A percentile compares a stretch with the other conserved stretches of the same genome.
phyloP scores from a whole-genome alignment of 2,329 filamentous ascomycete species.

The Pseudogymnoascus sp. region DNA sequence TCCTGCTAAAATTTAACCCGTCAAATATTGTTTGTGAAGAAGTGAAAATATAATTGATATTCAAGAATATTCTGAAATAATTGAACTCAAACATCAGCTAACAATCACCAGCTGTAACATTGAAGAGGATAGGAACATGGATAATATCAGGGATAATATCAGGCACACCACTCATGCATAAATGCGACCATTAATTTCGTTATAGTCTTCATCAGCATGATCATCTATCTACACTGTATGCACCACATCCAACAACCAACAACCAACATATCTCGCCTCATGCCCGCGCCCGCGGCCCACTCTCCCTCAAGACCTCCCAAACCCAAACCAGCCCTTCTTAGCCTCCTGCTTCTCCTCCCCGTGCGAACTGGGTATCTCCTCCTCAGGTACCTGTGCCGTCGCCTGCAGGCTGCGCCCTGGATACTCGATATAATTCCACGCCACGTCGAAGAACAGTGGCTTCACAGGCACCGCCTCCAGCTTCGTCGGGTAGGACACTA shows the following conservation, averaged over 20 bases:
- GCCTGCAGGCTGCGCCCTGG: slow-evolving; percentile 47
- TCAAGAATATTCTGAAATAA: neutral
- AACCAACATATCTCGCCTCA: neutral
- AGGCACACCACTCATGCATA: neutral
- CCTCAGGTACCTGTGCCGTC: slow-evolving; percentile 18
- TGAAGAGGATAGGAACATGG: neutral
- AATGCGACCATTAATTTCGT: neutral
- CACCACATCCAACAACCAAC: neutral
- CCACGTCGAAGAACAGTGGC: slow-evolving; percentile 90
- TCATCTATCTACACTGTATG: neutral
- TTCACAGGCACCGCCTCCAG: slow-evolving; percentile 81
- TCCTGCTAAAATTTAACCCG: neutral
- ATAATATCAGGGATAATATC: neutral
- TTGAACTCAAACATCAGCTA: neutral
- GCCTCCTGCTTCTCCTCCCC: slow-evolving; percentile 34
- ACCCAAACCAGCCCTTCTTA: slow-evolving; percentile 73
- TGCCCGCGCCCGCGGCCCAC: neutral
- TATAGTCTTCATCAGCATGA: neutral
- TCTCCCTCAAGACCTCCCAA: slow-evolving; percentile 30
- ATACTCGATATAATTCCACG: slow-evolving; percentile 96
- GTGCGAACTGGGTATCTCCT: slow-evolving; percentile 24
- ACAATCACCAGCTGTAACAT: neutral
- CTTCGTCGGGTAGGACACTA: slow-evolving; percentile 82
- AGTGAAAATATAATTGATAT: neutral
- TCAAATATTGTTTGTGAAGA: neutral